Evolutionary conservation across 2,329 filamentous ascomycete genomes (phyloP).

Genomic region (Ceratocystis cubensis): DNA sequence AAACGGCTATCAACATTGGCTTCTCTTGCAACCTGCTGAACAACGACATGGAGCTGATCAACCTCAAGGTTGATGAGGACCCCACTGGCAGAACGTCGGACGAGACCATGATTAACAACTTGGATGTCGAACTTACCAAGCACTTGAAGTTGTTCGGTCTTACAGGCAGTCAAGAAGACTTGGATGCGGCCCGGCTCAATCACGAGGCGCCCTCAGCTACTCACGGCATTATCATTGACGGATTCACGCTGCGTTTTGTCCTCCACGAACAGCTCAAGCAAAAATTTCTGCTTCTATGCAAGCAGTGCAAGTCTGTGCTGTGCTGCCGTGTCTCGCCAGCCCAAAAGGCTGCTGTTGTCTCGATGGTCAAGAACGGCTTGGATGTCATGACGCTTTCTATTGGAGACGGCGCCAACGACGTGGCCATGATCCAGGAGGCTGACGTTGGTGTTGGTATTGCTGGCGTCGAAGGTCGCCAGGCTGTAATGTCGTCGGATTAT

Average conservation of each 20-base stretch:
- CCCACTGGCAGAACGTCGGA: conserved; percentile 38
- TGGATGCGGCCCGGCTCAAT: conserved; percentile 63
- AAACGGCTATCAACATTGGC: conserved; percentile 98
- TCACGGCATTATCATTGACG: conserved; percentile 88
- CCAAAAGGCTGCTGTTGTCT: conserved; percentile 93
- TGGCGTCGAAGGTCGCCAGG: conserved; percentile 81
- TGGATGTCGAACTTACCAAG: conserved; percentile 61
- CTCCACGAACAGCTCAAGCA: conserved; percentile 72
- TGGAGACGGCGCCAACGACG: conserved; percentile 78
- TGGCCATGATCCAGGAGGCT: conserved; percentile 95
- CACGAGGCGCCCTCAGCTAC: conserved; percentile 79
- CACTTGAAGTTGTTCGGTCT: conserved; percentile 62
- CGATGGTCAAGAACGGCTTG: conserved; percentile 86
- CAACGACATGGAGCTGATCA: conserved; percentile 94
- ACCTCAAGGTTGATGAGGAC: conserved; percentile 74
- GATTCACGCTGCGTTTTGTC: conserved; percentile 81
- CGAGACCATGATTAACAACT: conserved; percentile 40
- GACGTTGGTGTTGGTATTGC: conserved; percentile 95
- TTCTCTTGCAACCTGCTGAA: conserved; percentile 96
- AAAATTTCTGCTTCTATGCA: conserved; percentile 89
- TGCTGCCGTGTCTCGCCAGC: conserved; percentile 95
- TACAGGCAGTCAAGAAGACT: conserved; percentile 73
- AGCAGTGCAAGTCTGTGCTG: conserved; percentile 89
- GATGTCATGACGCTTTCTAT: conserved; percentile 94
- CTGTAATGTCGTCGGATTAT: conserved; percentile 93